phyloP scores from a whole-genome alignment of 1,284 basidiomycete species.

The Cryptococcus sp. region DNA sequence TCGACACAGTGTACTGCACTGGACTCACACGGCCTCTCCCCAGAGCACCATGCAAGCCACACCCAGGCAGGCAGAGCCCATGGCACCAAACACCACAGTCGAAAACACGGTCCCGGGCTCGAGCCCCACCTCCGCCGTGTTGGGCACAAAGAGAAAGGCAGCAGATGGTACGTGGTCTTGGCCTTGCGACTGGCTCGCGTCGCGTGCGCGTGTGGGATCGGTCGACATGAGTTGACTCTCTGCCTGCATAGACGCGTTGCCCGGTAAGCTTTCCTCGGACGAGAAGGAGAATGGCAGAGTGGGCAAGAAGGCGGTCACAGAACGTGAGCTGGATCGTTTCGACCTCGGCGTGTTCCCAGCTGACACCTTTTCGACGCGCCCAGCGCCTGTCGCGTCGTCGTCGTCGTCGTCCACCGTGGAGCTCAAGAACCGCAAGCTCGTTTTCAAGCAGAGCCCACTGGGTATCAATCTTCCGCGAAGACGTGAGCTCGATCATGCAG shows the following conservation, averaged over 20 bases:
- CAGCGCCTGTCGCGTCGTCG: background rate
- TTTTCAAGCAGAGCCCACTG: constrained; percentile 27
- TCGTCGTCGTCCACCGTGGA: constrained; percentile 20
- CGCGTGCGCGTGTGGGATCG: background rate
- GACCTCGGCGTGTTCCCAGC: background rate
- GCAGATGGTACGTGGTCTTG: constrained; percentile 12
- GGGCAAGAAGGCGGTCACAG: constrained; percentile 20
- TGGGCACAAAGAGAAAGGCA: constrained; percentile 13
- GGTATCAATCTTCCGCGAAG: constrained; percentile 21
- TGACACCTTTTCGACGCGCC: background rate
- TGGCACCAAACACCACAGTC: constrained; percentile 16
- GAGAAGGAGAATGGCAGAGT: constrained; percentile 19
- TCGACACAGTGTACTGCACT: no score
- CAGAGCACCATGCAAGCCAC: no score
- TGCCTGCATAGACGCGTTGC: background rate
- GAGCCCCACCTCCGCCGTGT: background rate
- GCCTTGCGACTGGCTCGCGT: background rate
- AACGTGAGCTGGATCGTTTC: constrained; percentile 2
- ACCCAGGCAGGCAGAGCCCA: constrained; percentile 9
- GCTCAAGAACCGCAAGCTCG: constrained; percentile 29
- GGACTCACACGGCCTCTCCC: no score
- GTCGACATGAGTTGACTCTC: background rate
- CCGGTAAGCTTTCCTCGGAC: constrained; percentile 3
- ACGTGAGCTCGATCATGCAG: constrained; percentile 21
- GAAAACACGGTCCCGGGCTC: constrained; percentile 11